These are phyloP conservation scores for Diplotaxis tenuifolia DNA, from an alignment of 345 rosid genomes.

Conservation along the genomic window DNA sequence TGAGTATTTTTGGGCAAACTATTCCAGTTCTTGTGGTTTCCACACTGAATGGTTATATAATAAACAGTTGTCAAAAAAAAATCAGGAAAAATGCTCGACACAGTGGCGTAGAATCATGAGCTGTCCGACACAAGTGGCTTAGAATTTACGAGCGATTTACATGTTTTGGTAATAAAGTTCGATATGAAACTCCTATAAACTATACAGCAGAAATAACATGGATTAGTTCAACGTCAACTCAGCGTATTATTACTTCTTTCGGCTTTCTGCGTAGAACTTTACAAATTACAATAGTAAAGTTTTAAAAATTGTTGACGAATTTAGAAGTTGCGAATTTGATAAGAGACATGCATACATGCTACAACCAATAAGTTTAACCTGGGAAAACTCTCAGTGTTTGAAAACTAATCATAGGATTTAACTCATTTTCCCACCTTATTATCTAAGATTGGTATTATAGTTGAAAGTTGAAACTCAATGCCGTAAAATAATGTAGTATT, in stretches of 20 bases:
- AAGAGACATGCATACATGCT: background rate
- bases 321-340: background rate
- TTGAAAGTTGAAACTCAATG: background rate
- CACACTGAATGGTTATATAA: background rate
- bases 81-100: background rate
- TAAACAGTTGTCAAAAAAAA: background rate
- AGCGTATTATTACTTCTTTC: constrained; percentile 17
- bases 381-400: background rate
- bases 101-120: background rate
- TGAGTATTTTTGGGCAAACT: background rate
- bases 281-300: too few relatives aligned
- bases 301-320: background rate
- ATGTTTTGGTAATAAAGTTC: constrained; percentile 14
- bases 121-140: constrained; percentile 27
- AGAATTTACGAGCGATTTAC: constrained; percentile 22
- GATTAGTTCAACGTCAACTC: constrained; percentile 16
- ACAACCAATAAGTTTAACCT: background rate
- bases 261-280: constrained; percentile 29
- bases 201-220: constrained; percentile 11
- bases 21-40: background rate
- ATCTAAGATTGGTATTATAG: background rate
- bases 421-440: background rate
- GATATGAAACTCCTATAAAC: background rate
- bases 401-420: background rate
- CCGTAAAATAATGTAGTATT: background rate